Evolutionary conservation across 2,329 filamentous ascomycete species (phyloP).

Genomic region (Arachnopeziza araneosa): DNA sequence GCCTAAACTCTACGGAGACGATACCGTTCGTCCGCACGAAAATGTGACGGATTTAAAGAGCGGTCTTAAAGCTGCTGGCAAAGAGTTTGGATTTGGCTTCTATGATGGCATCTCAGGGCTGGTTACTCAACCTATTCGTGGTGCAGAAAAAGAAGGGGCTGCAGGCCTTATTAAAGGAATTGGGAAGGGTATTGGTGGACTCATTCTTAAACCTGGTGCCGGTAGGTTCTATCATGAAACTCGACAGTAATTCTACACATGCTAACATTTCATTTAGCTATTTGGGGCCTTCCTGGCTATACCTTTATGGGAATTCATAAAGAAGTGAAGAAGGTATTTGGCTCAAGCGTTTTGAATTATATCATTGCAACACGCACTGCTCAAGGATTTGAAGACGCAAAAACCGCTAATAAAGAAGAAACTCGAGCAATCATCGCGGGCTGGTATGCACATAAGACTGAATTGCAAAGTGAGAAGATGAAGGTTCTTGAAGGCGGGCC

Average conservation of each 20-base stretch:
- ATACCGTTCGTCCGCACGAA: conserved; percentile 50
- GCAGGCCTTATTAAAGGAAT: conserved; percentile 71
- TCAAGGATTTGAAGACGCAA: conserved; percentile 66
- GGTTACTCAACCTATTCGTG: conserved; percentile 51
- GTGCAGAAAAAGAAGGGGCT: conserved; percentile 57
- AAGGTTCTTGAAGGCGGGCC: conserved; percentile 25
- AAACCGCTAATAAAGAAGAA: conserved; percentile 50
- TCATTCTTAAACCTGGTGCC: conserved; percentile 76
- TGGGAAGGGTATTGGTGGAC: conserved; percentile 75
- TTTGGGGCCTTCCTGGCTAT: conserved; percentile 73
- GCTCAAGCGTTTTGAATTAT: conserved; percentile 69
- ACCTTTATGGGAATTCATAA: conserved; percentile 78
- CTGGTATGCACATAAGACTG: conserved; percentile 37
- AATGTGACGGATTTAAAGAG: conserved; percentile 61
- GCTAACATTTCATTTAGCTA: conserved; percentile 30
- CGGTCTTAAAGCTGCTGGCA: conserved; percentile 53
- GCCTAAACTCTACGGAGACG: conserved; percentile 60
- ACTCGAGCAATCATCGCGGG: conserved; percentile 56
- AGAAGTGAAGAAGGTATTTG: conserved; percentile 66
- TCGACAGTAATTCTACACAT: background rate
- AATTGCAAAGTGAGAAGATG: conserved; percentile 35
- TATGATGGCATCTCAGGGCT: conserved; percentile 60
- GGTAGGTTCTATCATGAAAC: conserved; percentile 41
- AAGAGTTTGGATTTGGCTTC: conserved; percentile 56
- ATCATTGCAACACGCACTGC: conserved; percentile 71